These are phyloP conservation scores for Apophysomyces sp. DNA, from an alignment of 371 early-diverging fungal species.

Conservation along the genomic window DNA sequence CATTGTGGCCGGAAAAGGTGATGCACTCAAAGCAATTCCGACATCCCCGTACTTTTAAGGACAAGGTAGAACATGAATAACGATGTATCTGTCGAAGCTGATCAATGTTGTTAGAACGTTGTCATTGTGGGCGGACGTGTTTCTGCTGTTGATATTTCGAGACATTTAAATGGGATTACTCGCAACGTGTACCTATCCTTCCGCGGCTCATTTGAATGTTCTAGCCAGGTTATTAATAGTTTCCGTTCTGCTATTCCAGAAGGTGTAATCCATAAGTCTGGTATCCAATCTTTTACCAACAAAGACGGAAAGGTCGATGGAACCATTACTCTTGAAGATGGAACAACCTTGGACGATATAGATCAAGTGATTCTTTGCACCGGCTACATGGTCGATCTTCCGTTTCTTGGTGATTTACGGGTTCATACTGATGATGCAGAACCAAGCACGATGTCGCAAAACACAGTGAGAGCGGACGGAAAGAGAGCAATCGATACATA, in stretches of 20 bases:
- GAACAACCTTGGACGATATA: slow-evolving; percentile 44
- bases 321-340: slow-evolving; percentile 54
- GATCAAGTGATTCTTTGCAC: slow-evolving; percentile 68
- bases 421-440: background rate
- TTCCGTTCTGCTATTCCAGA: slow-evolving; percentile 21
- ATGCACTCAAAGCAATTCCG: slow-evolving; percentile 40
- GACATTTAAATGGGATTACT: slow-evolving; percentile 26
- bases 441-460: background rate
- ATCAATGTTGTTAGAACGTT: slow-evolving; percentile 24
- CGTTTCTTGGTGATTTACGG: slow-evolving; percentile 44
- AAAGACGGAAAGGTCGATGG: slow-evolving; percentile 26
- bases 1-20: slow-evolving; percentile 21
- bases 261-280: slow-evolving; percentile 14
- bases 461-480: slow-evolving; percentile 7
- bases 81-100: background rate
- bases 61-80: slow-evolving; percentile 27
- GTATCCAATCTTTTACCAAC: slow-evolving; percentile 22
- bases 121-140: slow-evolving; percentile 35
- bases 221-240: slow-evolving; percentile 15
- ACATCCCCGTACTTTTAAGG: slow-evolving; percentile 26
- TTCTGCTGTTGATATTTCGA: slow-evolving; percentile 38
- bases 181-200: slow-evolving; percentile 29
- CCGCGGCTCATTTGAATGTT: slow-evolving; percentile 15
- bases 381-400: slow-evolving; percentile 54
- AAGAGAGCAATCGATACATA: slow-evolving; percentile 24